A percentile compares a stretch with the other conserved stretches of the same genome.
phyloP scores from a whole-genome alignment of 2,329 filamentous ascomycete genomes.

The Microdochium nivale region DNA sequence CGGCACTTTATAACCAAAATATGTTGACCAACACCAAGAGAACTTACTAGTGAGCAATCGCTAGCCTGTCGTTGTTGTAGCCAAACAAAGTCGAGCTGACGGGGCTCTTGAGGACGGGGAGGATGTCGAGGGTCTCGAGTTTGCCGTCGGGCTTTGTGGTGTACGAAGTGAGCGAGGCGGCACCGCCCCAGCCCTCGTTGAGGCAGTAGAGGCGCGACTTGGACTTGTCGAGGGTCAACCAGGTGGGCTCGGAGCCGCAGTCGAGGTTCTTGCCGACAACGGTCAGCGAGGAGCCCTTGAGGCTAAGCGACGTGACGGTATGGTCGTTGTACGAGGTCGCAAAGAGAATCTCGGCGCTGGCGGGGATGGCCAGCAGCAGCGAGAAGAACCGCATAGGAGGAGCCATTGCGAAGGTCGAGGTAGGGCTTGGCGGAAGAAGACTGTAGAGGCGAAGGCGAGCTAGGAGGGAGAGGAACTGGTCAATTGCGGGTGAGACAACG shows the following conservation, averaged over 20 bases:
- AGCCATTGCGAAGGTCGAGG: background rate
- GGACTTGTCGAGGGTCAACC: slow-evolving; percentile 47
- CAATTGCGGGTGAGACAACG: too few species aligned
- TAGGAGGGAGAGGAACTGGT: background rate
- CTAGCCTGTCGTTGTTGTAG: slow-evolving; percentile 16
- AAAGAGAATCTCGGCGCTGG: slow-evolving; percentile 8
- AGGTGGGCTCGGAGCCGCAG: slow-evolving; percentile 48
- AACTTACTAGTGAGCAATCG: slow-evolving; percentile 21
- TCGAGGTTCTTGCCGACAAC: slow-evolving; percentile 10
- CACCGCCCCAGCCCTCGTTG: slow-evolving; percentile 39
- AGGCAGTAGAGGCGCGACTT: slow-evolving; percentile 47
- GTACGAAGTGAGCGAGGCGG: slow-evolving; percentile 14
- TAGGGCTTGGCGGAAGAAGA: background rate
- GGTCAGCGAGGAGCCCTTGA: slow-evolving; percentile 3
- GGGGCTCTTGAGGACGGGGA: slow-evolving; percentile 15
- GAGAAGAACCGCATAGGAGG: slow-evolving; percentile 3
- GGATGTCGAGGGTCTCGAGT: slow-evolving; percentile 28
- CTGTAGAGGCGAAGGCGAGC: background rate
- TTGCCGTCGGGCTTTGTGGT: slow-evolving; percentile 35
- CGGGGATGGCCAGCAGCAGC: slow-evolving; percentile 6
- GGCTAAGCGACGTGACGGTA: slow-evolving; percentile 6
- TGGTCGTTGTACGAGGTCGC: slow-evolving; percentile 11
- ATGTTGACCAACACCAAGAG: slow-evolving; percentile 6
- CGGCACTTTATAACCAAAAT: too few species aligned
- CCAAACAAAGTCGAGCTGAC: slow-evolving; percentile 19